Conservation (phyloP, 495 filamentous ascomycete genomes). For the Trichoderma erinaceum region DNA sequence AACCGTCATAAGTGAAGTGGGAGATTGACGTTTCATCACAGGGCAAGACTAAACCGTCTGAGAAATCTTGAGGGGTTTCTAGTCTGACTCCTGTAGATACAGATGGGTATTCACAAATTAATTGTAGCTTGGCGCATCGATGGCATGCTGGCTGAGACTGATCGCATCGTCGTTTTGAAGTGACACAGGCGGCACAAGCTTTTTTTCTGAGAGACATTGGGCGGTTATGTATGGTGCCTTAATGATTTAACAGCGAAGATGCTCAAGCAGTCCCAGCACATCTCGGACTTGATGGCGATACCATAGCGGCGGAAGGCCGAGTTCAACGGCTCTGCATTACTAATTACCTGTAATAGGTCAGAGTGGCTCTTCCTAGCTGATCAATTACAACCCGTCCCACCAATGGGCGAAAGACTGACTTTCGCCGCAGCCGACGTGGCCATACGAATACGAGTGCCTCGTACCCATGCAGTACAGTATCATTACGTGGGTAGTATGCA, state of each 20-base stretch:
- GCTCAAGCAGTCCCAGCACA: background rate
- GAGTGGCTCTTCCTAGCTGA: background rate
- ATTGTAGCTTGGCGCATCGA: background rate
- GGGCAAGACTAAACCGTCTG: background rate
- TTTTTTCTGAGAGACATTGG: background rate
- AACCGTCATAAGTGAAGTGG: background rate
- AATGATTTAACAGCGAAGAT: background rate
- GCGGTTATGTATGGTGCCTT: background rate
- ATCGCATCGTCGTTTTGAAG: conserved; percentile 1
- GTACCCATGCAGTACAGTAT: background rate
- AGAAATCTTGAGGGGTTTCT: background rate
- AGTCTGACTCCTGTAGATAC: background rate
- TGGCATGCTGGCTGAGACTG: background rate
- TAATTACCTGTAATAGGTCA: background rate
- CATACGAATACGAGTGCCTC: background rate
- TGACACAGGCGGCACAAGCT: background rate
- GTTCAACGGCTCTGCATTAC: background rate
- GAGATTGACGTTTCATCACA: background rate
- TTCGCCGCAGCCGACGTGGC: background rate
- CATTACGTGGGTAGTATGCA: background rate
- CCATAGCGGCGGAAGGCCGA: background rate
- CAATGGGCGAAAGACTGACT: background rate
- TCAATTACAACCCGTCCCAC: background rate
- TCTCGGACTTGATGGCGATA: background rate
- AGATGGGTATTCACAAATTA: background rate